phyloP scores from a whole-genome alignment of 495 filamentous ascomycete species.

The Xylaria flabelliformis region DNA sequence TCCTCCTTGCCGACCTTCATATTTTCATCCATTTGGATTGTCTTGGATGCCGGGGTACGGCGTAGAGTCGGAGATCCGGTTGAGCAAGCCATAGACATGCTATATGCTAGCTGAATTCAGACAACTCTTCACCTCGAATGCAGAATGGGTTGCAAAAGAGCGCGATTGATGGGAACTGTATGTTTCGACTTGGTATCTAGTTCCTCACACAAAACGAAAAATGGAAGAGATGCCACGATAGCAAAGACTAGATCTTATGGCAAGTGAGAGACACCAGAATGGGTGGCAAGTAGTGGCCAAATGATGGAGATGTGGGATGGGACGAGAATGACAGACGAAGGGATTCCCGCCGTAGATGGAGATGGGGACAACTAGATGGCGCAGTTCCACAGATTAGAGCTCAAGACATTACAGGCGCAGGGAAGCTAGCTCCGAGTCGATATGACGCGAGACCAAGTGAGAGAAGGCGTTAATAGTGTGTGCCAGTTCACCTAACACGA shows the following conservation, averaged over 20 bases:
- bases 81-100: constrained; percentile 55
- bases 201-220: constrained; percentile 36
- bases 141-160: constrained; percentile 17
- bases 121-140: constrained; percentile 28
- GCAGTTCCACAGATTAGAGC: constrained; percentile 11
- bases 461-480: constrained; percentile 21
- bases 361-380: constrained; percentile 12
- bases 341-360: background rate
- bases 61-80: constrained; percentile 58
- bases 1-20: constrained; percentile 44
- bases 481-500: background rate
- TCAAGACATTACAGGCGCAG: constrained; percentile 16
- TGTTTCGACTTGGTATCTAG: constrained; percentile 32
- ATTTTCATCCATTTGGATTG: constrained; percentile 53
- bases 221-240: constrained; percentile 41
- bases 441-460: constrained; percentile 29
- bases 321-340: constrained; percentile 22
- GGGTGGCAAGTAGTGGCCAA: constrained; percentile 21
- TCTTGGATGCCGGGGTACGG: constrained; percentile 44
- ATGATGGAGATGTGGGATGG: constrained; percentile 24
- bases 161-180: constrained; percentile 16
- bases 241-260: constrained; percentile 37
- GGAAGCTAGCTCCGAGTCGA: constrained; percentile 31
- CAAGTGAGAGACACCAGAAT: constrained; percentile 20
- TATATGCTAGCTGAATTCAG: constrained; percentile 25